Evolutionary conservation across 805 yeast genomes (phyloP), one percentile per base, ranked within the genome.

Genomic region (Myxozyma geophila): DNA sequence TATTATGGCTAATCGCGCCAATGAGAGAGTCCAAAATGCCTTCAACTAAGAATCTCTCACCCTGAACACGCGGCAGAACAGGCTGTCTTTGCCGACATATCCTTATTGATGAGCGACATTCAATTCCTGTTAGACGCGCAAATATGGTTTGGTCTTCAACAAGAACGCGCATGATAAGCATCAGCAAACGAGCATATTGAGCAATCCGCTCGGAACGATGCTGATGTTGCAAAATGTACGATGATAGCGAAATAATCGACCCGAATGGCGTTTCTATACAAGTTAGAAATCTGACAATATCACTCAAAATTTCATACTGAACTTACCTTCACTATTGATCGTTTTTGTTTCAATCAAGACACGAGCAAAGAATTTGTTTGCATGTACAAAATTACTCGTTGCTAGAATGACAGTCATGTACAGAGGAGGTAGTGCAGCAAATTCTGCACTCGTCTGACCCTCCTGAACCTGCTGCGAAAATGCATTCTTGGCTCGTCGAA

Each of bases 1-100:
- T 69, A 56, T 74, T 75, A 52, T 71, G 72, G 28, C 77, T 63
- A n/a, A 78, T 59, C n/a, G 73, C 71, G 39, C 74, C 59, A 50
- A 73, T 74, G 10, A 75, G 58, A 1, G 71, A 55, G 58, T 78
- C 80, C 17, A 78, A 60, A 1, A 78, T 55, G 1, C 77, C 81
- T 9, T 74, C 75, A 17, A 77, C 49, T 1, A 70, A 68, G 33
- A 64, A 59, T 4, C 76, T 69, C 1, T 72, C 70, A 15, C 69
- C 60, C n/a, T 67, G 58, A 43, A 67, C 69, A 28, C 65, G 63
- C 7, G 73, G 74, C n/a, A 75, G 67, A 0, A 67, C 62, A 0
- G 77, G 73, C 35, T 65, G 66, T 17, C 72, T 67, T 28, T 69
- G 66, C 9, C 67, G 71, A 53, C 69, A 68, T 40, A 63, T 64